Base-by-base conservation (phyloP, 1,139 yeast species). In the Debaryomycetaceae sp. region DNA sequence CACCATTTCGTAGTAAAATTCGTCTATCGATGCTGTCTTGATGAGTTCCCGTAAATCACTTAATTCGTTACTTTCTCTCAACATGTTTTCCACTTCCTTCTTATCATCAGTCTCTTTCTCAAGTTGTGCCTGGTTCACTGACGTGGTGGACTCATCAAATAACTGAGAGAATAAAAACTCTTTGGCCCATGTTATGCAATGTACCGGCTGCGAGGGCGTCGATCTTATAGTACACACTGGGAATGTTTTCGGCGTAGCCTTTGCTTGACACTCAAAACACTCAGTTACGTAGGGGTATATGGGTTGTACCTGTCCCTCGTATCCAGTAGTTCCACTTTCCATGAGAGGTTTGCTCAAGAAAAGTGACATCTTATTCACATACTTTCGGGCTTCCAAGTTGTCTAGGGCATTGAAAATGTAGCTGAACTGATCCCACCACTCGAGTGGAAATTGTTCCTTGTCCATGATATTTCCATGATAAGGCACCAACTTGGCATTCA, bases 181-280 rank as follows among this genome's bases (percentile, higher is more conserved):
- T 55, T 94, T 94, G 11, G 98, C 96, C 98, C 99, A 94, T 0
- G 95, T 95, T 32, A 94, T 84, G 58, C 97, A 88, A 57, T 94
- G 99, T 7, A 92, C 84, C 0, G 98, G 98, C 57, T 85, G 91
- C 0, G 96, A 87, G 0, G 98, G 99, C 0, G 98, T 92, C 7
- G 96, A 87, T 48, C 99, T 73, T 41, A 94, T 94, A 0, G 98
- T 94, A 59, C 99, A 94, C 2, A 94, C 96, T 0, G 99, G 97
- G 59, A 80, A 92, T 0, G 95, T 77, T 55, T 87, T 89, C 3
- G 97, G 96, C 0, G 95, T 81, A 30, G 81, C 94, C 55, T 91
- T 88, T 5, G 86, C 79, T 28, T 82, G 79, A 62, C 99, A 94
- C 48, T 88, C 97, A 60, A 89, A 94, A 63, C 99, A 94, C 63